These are phyloP conservation scores for Rhizopogon vulgaris DNA, from an alignment of 768 basidiomycete species.

Conservation along the genomic window DNA sequence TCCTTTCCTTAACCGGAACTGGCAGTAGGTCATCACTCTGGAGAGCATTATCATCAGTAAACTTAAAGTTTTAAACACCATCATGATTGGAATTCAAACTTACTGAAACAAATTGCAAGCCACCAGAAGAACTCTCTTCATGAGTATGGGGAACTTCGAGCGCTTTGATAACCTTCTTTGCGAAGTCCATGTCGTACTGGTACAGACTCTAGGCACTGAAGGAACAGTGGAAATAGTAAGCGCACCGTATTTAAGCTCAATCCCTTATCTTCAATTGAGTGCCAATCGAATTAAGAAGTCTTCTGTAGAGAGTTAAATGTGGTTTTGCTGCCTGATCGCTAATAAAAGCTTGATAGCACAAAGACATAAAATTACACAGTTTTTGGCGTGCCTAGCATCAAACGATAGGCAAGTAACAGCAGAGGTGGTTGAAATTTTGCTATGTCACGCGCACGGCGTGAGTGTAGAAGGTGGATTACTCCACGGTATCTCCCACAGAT, in stretches of 20 bases:
- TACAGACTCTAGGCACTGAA: background rate
- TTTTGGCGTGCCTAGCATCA: background rate
- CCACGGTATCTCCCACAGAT: background rate
- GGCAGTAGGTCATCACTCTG: constrained; percentile 64
- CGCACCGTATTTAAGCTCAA: background rate
- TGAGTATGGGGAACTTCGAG: constrained; percentile 47
- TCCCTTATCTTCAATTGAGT: background rate
- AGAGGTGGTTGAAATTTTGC: background rate
- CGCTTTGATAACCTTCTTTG: constrained; percentile 10
- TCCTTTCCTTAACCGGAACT: constrained; percentile 48
- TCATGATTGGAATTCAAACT: constrained; percentile 6
- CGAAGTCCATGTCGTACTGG: constrained; percentile 9
- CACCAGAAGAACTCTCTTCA: constrained; percentile 35
- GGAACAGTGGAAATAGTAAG: background rate
- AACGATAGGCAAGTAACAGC: background rate
- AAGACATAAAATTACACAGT: background rate
- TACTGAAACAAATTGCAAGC: constrained; percentile 46
- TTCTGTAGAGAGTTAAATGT: background rate
- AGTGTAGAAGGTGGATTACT: background rate
- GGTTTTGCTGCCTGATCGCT: background rate
- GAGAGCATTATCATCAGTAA: constrained; percentile 5
- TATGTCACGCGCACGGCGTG: background rate
- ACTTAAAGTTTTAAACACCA: background rate
- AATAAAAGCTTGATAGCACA: background rate
- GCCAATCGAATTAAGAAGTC: background rate